These are phyloP conservation scores for Amaranthus cruentus DNA, from an alignment of 148 eudicot species.

Conservation along the genomic window DNA sequence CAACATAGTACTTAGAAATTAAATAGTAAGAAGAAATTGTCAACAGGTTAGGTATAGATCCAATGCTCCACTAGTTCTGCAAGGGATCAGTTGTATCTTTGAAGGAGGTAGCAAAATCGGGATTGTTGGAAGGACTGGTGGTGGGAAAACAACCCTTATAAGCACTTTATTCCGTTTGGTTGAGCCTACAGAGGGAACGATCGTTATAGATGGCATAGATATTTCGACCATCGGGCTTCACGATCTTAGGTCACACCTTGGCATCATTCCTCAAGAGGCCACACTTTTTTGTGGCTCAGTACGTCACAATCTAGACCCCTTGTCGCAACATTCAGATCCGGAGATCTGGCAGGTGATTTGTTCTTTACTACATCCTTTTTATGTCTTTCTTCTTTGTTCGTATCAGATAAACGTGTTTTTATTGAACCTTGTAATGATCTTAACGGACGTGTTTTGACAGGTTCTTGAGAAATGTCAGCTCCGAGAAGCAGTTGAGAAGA, in stretches of 20 bases:
- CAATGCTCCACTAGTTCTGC: constrained; percentile 45
- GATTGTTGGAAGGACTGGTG: constrained; percentile 60
- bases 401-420: not conserved
- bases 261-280: constrained; percentile 59
- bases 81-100: constrained; percentile 43
- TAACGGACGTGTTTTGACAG: constrained; percentile 20
- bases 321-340: constrained; percentile 43
- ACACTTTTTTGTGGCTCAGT: constrained; percentile 48
- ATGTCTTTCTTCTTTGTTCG: not conserved
- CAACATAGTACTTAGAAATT: not conserved
- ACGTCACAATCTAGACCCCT: constrained; percentile 53
- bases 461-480: constrained; percentile 57
- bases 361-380: not conserved
- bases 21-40: not conserved
- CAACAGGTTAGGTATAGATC: constrained; percentile 46
- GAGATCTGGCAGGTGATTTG: constrained; percentile 51
- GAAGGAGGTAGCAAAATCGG: constrained; percentile 55
- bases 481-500: constrained; percentile 35
- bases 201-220: constrained; percentile 38
- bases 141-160: constrained; percentile 57
- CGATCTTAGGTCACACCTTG: constrained; percentile 53
- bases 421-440: not conserved
- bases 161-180: constrained; percentile 53
- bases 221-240: constrained; percentile 47
- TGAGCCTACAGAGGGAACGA: constrained; percentile 52